phyloP scores from a whole-genome alignment of 352 stramenopile genomes.

The Globisporangium mamillatum region DNA sequence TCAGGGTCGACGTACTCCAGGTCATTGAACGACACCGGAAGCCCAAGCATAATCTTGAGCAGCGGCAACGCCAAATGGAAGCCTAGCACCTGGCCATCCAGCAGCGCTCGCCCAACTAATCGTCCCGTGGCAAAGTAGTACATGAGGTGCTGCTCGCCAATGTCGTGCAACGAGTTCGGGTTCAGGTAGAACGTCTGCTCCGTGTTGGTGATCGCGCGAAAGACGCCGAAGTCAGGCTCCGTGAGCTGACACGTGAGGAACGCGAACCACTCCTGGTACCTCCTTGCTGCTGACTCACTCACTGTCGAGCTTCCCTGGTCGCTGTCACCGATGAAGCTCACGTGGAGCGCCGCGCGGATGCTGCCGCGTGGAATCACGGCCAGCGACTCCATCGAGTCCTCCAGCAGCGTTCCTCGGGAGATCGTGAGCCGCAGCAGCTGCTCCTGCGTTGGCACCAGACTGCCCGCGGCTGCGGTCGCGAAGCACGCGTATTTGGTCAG shows the following conservation, averaged over 20 bases:
- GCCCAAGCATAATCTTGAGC: neutral
- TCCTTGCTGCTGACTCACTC: neutral
- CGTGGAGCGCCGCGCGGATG: neutral
- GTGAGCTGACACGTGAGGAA: neutral
- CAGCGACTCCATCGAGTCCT: slow-evolving; percentile 43
- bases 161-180: neutral
- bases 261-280: neutral
- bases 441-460: slow-evolving; percentile 38
- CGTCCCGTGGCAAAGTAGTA: neutral
- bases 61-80: neutral
- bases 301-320: no score
- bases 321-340: neutral
- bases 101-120: neutral
- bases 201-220: neutral
- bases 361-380: neutral
- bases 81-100: neutral
- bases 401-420: slow-evolving; percentile 38
- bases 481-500: slow-evolving; percentile 56
- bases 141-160: neutral
- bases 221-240: neutral
- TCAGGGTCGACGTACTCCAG: neutral
- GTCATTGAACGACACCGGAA: neutral
- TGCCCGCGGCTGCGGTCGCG: slow-evolving; percentile 29
- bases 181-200: neutral
- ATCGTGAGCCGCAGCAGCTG: slow-evolving; percentile 44